Base-by-base conservation (phyloP, 371 early-diverging fungal species). In the Lichtheimia corymbifera region DNA sequence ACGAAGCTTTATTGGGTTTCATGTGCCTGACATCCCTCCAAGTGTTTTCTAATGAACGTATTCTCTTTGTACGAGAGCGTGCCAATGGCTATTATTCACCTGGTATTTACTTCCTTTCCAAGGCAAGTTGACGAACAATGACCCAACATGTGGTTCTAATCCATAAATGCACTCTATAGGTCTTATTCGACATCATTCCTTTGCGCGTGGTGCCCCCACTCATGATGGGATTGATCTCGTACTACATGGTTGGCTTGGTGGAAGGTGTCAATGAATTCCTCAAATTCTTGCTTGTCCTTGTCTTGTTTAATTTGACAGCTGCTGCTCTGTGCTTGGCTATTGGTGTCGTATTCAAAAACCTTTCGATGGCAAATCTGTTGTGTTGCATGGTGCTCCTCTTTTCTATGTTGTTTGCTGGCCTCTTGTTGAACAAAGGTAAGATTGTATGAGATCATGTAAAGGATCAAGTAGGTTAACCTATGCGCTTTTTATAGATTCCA, bases 351-450 rank as follows among this genome's bases (percentile, higher is more conserved):
- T 82, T 93, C 42, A 79, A 80, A 61, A 91, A 93, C 61, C 66
- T 91, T 1, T 90, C 92, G 0, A 87, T 95, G 50, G 91, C 95
- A 3, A 92, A 88, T 64, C 71, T 97, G 45, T 69, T 93, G 47
- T 85, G 86, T 17, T 86, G 87, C 17, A 82, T 97, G 61, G 79
- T 89, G 24, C 91, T 95, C 76, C 79, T 97, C 24, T 94, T 95
- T 68, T 88, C 89, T 30, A 93, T 97, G 90, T 67, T 96, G 43
- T 95, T 95, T 80, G 91, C 93, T 9, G 96, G 96, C 4, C 82
- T 95, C 5, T 75, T 97, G 53, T 74, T 97, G 54, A 95, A 95
- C 79, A 91, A 91, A 72, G 87, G 80, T 79, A 66, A 53, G 24
- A 41, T 44, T 53, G n/a, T 20, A 30, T 15, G 50, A 47, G 6